These are phyloP conservation scores for Fraxinus baroniana DNA, from an alignment of 305 asterid species.

Conservation along the genomic window DNA sequence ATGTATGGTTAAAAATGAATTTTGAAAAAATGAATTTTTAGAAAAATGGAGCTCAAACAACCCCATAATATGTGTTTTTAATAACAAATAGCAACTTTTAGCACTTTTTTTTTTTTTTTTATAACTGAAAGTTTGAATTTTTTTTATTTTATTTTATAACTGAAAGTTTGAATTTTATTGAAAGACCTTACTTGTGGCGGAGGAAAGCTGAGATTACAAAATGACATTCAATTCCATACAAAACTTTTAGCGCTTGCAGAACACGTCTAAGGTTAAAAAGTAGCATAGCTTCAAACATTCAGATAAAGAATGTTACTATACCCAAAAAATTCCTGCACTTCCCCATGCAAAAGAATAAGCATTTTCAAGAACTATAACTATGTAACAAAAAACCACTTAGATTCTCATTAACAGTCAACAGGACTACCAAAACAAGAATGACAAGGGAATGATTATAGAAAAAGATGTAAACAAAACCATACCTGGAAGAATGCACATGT, in stretches of 20 bases:
- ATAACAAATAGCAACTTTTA: neutral
- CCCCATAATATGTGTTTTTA: neutral
- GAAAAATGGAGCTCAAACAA: neutral
- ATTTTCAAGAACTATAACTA: neutral
- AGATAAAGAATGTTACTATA: neutral
- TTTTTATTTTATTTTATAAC: too few species aligned
- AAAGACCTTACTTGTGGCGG: too few species aligned
- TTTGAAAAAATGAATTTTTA: too few species aligned
- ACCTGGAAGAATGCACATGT: conserved; percentile 61
- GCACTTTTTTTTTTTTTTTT: too few species aligned
- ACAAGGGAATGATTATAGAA: conserved; percentile 9
- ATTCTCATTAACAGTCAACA: neutral
- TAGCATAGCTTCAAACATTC: conserved; percentile 8
- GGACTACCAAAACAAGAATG: conserved; percentile 7
- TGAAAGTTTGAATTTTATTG: too few species aligned
- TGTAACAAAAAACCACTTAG: neutral
- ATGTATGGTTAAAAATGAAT: neutral
- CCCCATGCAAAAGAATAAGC: neutral
- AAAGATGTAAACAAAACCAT: conserved; percentile 11
- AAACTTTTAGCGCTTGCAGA: neutral
- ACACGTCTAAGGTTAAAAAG: conserved; percentile 2
- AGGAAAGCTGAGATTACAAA: too few species aligned
- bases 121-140: too few species aligned
- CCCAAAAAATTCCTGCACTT: neutral
- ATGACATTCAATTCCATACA: too few species aligned